phyloP scores from a whole-genome alignment of 2,329 filamentous ascomycete species.

The Neoascochyta sp. region DNA sequence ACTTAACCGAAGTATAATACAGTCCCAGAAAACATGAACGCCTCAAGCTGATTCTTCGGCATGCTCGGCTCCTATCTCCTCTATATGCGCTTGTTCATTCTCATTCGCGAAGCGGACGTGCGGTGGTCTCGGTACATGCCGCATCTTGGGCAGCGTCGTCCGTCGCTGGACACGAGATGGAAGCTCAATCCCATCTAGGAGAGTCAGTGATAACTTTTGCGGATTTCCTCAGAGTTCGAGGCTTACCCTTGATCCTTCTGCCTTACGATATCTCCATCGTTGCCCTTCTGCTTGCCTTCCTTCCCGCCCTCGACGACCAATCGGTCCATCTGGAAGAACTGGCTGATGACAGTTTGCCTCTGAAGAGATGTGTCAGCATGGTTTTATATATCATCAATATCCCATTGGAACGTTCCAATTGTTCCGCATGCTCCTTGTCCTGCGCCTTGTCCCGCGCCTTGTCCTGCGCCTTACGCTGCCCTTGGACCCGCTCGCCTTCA shows the following conservation, averaged over 20 bases:
- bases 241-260: constrained; percentile 76
- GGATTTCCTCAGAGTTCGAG: no score
- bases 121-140: no score
- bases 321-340: constrained; percentile 88
- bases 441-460: not conserved
- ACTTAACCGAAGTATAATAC: not conserved
- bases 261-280: constrained; percentile 64
- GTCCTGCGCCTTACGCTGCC: not conserved
- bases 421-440: not conserved
- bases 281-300: constrained; percentile 68
- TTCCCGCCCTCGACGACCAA: constrained; percentile 89
- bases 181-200: constrained; percentile 23
- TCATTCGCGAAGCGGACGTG: no score
- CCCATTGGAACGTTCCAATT: no score
- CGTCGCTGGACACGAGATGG: no score
- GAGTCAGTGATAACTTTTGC: no score
- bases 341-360: constrained; percentile 92
- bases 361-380: constrained; percentile 49
- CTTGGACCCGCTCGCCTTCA: no score
- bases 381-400: no score
- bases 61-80: no score
- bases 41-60: no score
- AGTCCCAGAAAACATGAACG: not conserved
- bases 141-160: no score
- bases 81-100: no score